phyloP scores from a whole-genome alignment of 768 basidiomycete genomes.

The Tricholoma furcatifolium region DNA sequence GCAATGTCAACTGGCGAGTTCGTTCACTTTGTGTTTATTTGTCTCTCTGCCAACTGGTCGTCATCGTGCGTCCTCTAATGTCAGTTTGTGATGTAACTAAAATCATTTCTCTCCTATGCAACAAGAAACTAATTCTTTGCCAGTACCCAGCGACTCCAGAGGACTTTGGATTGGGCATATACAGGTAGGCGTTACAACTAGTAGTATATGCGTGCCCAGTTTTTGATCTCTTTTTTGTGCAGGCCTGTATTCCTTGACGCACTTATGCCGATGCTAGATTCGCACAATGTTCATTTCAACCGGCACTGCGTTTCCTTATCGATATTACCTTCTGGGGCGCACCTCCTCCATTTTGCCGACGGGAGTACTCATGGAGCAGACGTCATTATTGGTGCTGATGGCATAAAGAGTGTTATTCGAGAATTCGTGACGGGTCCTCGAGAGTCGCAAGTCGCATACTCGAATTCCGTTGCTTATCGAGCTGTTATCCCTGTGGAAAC shows the following conservation, averaged over 20 bases:
- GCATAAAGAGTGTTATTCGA: too few species aligned
- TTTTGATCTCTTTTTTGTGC: background rate
- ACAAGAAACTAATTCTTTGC: background rate
- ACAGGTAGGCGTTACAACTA: constrained; percentile 25
- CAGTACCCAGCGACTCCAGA: constrained; percentile 33
- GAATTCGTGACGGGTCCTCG: too few species aligned
- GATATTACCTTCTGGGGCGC: constrained; percentile 20
- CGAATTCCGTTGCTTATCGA: too few species aligned
- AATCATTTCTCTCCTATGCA: background rate
- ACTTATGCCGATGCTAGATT: too few species aligned
- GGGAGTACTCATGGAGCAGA: too few species aligned
- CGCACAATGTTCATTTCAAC: constrained; percentile 43
- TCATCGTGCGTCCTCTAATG: too few species aligned
- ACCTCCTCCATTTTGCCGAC: too few species aligned
- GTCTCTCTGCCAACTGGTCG: too few species aligned
- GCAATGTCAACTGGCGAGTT: too few species aligned
- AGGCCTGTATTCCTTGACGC: constrained; percentile 52
- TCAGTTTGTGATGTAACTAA: constrained; percentile 45
- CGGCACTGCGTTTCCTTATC: constrained; percentile 45
- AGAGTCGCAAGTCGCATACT: constrained; percentile 34
- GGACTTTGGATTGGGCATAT: constrained; percentile 43
- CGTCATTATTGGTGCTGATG: too few species aligned
- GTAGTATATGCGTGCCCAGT: constrained; percentile 1
- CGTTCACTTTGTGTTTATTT: too few species aligned
- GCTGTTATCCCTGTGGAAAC: too few species aligned